Evolutionary conservation across 257 asterid species (phyloP).

Genomic region (Coffea canephora): DNA sequence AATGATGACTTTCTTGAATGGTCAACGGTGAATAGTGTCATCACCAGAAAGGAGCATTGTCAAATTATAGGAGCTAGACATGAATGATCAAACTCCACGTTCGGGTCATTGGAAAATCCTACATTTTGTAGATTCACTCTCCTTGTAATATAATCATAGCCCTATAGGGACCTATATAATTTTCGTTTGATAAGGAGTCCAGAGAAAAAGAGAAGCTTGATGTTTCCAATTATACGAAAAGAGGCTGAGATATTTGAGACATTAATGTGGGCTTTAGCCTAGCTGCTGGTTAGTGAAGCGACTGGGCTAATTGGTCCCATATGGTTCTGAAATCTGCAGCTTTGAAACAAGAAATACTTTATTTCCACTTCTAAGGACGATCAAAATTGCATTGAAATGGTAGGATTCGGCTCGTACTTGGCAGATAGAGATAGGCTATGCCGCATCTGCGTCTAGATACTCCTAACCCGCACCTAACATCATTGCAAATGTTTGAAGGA

Average conservation of each 20-base stretch:
- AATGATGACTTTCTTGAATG: background rate
- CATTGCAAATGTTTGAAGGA: conserved; percentile 13
- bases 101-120: background rate
- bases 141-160: background rate
- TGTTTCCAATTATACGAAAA: background rate
- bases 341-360: background rate
- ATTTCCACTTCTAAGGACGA: background rate
- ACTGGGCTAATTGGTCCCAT: conserved; percentile 13
- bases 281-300: background rate
- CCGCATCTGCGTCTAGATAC: conserved; percentile 31
- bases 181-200: background rate
- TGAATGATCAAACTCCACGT: background rate
- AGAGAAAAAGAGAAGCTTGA: background rate
- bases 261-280: conserved; percentile 8
- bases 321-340: conserved; percentile 2
- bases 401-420: background rate
- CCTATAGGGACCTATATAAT: conserved; percentile 9
- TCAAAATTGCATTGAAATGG: background rate
- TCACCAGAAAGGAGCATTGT: background rate
- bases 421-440: conserved; percentile 9
- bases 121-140: conserved; percentile 1
- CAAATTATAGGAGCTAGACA: conserved; percentile 2
- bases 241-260: background rate
- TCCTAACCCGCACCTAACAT: conserved; percentile 29
- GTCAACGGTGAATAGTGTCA: background rate